A percentile compares a stretch with the other conserved stretches of the same genome.
Conservation (phyloP, 805 yeast genomes). For the Debaryomyces tyrocola region DNA sequence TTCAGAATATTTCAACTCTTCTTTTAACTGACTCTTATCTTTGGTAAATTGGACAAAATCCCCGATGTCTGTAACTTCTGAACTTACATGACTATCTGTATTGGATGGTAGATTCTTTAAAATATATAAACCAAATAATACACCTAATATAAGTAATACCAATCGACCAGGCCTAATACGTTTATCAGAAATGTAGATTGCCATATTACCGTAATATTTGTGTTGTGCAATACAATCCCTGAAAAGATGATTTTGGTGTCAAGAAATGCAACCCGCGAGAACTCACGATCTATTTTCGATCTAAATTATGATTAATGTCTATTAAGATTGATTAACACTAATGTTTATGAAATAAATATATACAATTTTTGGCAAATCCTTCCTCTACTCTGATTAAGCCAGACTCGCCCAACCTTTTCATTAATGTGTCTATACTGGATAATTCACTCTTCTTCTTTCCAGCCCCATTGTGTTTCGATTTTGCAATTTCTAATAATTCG, state of each 20-base stretch:
- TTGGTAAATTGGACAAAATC: constrained; percentile 1
- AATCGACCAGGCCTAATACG: constrained; percentile 7
- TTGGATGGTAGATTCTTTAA: background rate
- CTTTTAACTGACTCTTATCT: background rate
- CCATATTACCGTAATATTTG: background rate
- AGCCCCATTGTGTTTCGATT: background rate
- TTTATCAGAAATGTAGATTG: constrained; percentile 5
- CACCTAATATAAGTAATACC: background rate
- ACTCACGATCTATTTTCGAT: too few species aligned
- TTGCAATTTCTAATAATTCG: constrained; percentile 14
- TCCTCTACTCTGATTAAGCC: constrained; percentile 21
- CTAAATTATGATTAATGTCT: too few species aligned
- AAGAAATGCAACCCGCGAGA: too few species aligned
- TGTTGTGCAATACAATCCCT: background rate
- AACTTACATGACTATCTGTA: background rate
- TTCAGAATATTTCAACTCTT: background rate
- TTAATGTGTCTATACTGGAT: constrained; percentile 9
- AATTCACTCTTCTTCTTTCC: background rate
- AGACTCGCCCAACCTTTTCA: constrained; percentile 20
- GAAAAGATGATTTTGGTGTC: background rate
- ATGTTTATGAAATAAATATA: constrained; percentile 16
- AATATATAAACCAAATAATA: background rate
- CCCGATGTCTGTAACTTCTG: constrained; percentile 1
- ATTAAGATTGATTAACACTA: background rate
- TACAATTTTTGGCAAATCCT: constrained; percentile 12